Evolutionary conservation across 768 basidiomycete genomes (phyloP), one percentile per base, ranked within the genome.

Genomic region (Boletus rubropictus): DNA sequence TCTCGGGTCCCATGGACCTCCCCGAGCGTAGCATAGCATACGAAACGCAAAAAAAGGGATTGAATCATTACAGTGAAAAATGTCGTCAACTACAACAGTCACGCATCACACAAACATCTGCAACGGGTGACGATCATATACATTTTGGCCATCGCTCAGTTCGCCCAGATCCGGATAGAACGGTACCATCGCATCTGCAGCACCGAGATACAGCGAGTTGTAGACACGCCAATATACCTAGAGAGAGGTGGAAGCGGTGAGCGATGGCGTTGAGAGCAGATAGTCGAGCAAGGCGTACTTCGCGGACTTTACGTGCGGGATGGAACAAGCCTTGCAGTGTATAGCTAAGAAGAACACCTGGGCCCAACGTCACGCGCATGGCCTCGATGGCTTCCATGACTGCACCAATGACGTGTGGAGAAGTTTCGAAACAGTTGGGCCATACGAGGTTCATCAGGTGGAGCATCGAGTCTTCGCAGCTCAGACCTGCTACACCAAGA

Each of bases 371-470:
- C 34, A 98, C 88, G 20, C 94, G 79, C 93, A 98, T 97, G 1
- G 90, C 89, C 68, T 98, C 96, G 58, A 99, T 78, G 0, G 96
- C 96, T 40, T 98, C 96, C 90, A 97, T 94, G 35, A 98, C 90
- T 5, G 93, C 90, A 27, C 91, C 92, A 52, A 98, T 97, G 50
- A 99, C 94, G 69, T 99, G 96, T 5, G 96, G 96, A 12, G 87
- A 91, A 2, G 94, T 95, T 72, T 97, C 95, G 66, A 97, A 98
- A 68, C 93, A 94, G 64, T 98, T 98, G 2, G 96, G 96, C 94
- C 94, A 98, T 12, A 98, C 89, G 22, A 99, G 80, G 65, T 99
- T 99, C 85, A 98, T 90, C 40, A 98, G 70, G 62, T 99, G 96
- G 43, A 92, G 78, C 82, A 98, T 89, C 11, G 95, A 95, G 68